Evolutionary conservation across 306 rosid genomes (phyloP), one percentile per base, ranked within the genome.

Genomic region (Vachellia collinsii): DNA sequence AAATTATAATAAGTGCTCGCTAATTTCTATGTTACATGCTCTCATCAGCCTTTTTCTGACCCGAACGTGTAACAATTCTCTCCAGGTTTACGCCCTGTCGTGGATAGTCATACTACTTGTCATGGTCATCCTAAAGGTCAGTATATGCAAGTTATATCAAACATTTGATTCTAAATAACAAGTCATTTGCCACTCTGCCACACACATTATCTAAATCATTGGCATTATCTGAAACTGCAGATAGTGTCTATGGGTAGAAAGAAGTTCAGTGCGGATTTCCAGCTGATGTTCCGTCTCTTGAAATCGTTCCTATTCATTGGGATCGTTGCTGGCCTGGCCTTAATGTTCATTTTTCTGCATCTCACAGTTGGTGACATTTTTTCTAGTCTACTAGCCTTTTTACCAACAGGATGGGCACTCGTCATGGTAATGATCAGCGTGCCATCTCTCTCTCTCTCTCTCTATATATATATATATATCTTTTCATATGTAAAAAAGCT

Each of bases 381-480:
- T 80, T 88, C 87, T 1, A 89, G 99, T 79, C 77, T 95, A n/a
- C 86, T 95, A 71, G 99, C 97, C 70, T 93, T 91, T 86, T 11
- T 89, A 83, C 99, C 99, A 46, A 95, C 98, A 0, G 98, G 99
- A 29, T 95, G 98, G 99, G 99, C 98, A 46, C 80, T 93, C n/a
- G 81, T 93, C 66, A 89, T 79, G 97, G 99, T 95, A 90, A 1
- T 29, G 34, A 29, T 29, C 34, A 29, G 34, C 34, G 34, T 29
- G 34, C 34, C 34, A 29, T 0, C 34, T 29, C 34, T 29, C 2
- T 29, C 34, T 29, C 34, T 29, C 34, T 29, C n/a, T n/a, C n/a
- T n/a, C n/a, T n/a, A n/a, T n/a, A n/a, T n/a, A n/a, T n/a, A n/a
- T n/a, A n/a, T n/a, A n/a, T n/a, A n/a, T n/a, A n/a, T n/a, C n/a